phyloP scores from a whole-genome alignment of 768 basidiomycete species.

The Lenzites betulinus region DNA sequence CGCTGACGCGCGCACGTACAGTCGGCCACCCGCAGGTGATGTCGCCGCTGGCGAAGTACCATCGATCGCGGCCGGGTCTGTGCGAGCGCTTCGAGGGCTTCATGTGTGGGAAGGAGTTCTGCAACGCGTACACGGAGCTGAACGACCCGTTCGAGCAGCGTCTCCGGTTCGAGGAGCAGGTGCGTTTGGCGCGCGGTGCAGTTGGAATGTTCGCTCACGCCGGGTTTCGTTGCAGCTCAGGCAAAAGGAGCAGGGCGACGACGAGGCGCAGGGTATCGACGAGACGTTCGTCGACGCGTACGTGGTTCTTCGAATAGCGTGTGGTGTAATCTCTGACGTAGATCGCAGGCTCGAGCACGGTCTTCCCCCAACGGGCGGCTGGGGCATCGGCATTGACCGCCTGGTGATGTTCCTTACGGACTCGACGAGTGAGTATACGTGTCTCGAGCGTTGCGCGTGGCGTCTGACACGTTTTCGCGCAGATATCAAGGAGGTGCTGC shows the following conservation, averaged over 20 bases:
- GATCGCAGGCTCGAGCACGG: constrained; percentile 85
- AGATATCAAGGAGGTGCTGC: constrained; percentile 96
- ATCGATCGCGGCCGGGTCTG: constrained; percentile 93
- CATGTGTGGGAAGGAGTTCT: constrained; percentile 97
- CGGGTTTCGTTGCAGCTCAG: constrained; percentile 46
- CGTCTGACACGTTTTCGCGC: constrained; percentile 17
- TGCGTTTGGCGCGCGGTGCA: constrained; percentile 27
- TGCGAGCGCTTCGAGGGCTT: constrained; percentile 99
- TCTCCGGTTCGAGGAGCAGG: constrained; percentile 93
- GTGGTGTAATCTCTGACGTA: not conserved
- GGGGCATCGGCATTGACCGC: constrained; percentile 95
- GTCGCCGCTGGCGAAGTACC: constrained; percentile 99
- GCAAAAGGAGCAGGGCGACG: constrained; percentile 97
- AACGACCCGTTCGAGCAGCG: constrained; percentile 99
- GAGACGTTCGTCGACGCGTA: constrained; percentile 96
- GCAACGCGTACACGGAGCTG: constrained; percentile 99
- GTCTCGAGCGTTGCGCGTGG: not conserved
- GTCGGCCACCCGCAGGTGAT: constrained; percentile 99
- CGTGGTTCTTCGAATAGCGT: constrained; percentile 30
- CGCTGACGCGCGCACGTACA: constrained; percentile 26
- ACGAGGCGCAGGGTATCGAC: constrained; percentile 96
- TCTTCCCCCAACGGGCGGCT: constrained; percentile 95
- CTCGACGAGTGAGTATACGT: constrained; percentile 70
- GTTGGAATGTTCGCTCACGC: not conserved
- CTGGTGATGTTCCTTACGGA: constrained; percentile 99